These are phyloP conservation scores for Barnettozyma populi DNA, from an alignment of 805 yeast genomes.

Conservation along the genomic window DNA sequence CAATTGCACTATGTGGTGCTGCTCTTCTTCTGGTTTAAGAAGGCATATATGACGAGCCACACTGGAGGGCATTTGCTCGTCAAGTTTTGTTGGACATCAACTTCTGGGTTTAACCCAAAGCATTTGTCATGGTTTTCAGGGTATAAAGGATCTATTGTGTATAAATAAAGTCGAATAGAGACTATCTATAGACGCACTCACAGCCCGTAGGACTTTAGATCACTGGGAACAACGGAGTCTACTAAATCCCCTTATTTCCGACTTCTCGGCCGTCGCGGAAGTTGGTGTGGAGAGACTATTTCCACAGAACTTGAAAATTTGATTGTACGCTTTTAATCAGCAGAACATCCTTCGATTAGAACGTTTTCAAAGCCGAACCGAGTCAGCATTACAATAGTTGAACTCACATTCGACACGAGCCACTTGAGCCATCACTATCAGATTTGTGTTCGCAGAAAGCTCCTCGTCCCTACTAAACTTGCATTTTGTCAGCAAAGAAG, in stretches of 20 bases:
- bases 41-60: not conserved
- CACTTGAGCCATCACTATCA: not conserved
- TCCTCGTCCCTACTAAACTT: not conserved
- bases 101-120: not conserved
- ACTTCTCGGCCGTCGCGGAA: not conserved
- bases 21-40: slow-evolving; percentile 2
- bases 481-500: not conserved
- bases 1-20: slow-evolving; percentile 4
- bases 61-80: not conserved
- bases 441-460: not conserved
- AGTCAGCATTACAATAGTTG: not conserved
- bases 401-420: not conserved
- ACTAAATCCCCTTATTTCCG: not conserved
- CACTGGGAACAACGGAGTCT: no score
- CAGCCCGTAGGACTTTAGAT: not conserved
- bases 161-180: no score
- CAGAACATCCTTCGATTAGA: not conserved
- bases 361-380: not conserved
- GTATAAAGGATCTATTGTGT: no score
- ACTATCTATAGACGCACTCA: not conserved
- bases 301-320: not conserved
- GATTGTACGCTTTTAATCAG: not conserved
- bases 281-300: not conserved
- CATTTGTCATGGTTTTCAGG: not conserved
- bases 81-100: not conserved